Base-by-base conservation (phyloP, 2,329 filamentous ascomycete species). In the Xylariaceae sp. region DNA sequence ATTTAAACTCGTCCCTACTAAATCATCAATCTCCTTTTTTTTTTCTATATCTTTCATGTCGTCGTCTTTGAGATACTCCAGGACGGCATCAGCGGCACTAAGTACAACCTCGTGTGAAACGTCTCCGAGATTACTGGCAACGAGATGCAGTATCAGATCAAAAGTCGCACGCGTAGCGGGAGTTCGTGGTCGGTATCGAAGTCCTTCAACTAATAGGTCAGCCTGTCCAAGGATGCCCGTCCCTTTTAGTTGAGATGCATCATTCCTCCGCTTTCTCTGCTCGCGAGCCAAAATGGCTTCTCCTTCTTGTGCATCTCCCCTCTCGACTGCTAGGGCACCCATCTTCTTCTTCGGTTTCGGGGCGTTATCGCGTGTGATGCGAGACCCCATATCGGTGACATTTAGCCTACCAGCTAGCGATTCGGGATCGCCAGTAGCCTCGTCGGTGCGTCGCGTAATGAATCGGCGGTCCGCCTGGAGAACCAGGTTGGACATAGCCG, bases 401-500 rank as follows among this genome's bases (percentile, higher is more conserved):
- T 88, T 92, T 71, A 99, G 86, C 64, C 92, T 87, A 51, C 94
- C 94, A 53, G 94, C 95, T 55, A 99, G 84, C 54, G 95, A 99
- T 76, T 99, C 94, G 48, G 94, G 95, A 71, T 99, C 94, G 66
- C 94, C 94, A 48, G 92, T 97, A 60, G 90, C 86, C 76, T 99
- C 95, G 74, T 99, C 92, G 65, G 86, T 91, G 67, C 91, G 86
- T 71, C 94, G 86, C 61, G 90, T 90, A 66, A 95, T 87, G 71
- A 99, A 97, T 66, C 94, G 87, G 76, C 92, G 87, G 79, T 99
- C 94, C 77, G 91, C 92, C 88, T 99, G 94, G 84, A 99, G 89
- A 71, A 99, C 94, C 90, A 99, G 87, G 85, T 99, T 99, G 77
- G 94, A 99, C 94, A 99, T 97, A 73, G 89, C 91, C 85, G 91